phyloP scores from a whole-genome alignment of 371 early-diverging fungal species.

The Lichtheimia hyalospora region DNA sequence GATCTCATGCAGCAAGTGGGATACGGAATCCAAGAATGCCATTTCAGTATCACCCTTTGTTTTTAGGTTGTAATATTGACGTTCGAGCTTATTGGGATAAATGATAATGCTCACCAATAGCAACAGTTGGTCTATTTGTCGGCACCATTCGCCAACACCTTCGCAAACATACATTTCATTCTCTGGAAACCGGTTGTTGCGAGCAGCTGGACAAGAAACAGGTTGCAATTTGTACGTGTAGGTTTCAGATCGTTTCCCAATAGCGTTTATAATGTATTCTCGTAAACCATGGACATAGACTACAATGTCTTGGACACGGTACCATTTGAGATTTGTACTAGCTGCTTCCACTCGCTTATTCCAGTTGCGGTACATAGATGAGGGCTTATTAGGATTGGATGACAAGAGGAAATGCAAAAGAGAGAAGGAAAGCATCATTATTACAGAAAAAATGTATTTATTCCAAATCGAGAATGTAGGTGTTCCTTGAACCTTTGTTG shows the following conservation, averaged over 20 bases:
- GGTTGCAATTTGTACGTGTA: conserved; percentile 3
- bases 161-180: conserved; percentile 13
- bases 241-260: conserved; percentile 5
- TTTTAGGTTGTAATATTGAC: conserved; percentile 2
- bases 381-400: no score
- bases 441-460: no score
- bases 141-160: conserved; percentile 8
- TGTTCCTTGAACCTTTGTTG: no score
- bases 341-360: not conserved
- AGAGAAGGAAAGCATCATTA: not conserved
- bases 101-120: not conserved
- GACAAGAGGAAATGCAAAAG: not conserved
- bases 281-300: conserved; percentile 5
- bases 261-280: not conserved
- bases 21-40: not conserved
- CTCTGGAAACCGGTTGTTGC: conserved; percentile 5
- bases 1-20: not conserved
- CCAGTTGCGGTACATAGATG: conserved; percentile 2
- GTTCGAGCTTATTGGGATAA: conserved; percentile 10
- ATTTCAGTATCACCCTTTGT: conserved; percentile 14
- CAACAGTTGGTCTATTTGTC: not conserved
- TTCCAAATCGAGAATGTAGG: no score
- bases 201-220: conserved; percentile 5
- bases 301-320: conserved; percentile 2
- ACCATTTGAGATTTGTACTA: conserved; percentile 1